Conservation (phyloP, 805 yeast species). For the Metschnikowia shivogae region DNA sequence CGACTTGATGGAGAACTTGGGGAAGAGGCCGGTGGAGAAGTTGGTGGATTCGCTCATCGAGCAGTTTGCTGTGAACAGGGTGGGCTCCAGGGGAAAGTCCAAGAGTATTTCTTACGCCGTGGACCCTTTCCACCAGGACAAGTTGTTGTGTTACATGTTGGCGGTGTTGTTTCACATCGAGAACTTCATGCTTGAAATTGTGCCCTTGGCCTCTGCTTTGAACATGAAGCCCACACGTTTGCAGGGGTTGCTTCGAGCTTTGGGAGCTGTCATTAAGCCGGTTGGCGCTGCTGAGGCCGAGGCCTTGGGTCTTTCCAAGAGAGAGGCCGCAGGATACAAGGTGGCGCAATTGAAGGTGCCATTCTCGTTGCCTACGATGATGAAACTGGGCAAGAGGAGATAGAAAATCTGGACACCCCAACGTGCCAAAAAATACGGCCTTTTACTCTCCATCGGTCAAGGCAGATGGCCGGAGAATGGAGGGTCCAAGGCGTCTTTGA, state of each 20-base stretch:
- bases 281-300: slow-evolving; percentile 73
- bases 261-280: slow-evolving; percentile 77
- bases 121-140: slow-evolving; percentile 88
- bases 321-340: slow-evolving; percentile 60
- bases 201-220: slow-evolving; percentile 81
- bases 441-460: slow-evolving; percentile 36
- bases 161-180: slow-evolving; percentile 72
- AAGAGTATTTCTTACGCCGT: slow-evolving; percentile 72
- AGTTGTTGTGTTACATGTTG: slow-evolving; percentile 72
- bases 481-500: slow-evolving; percentile 41
- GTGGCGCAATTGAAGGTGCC: slow-evolving; percentile 86
- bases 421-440: slow-evolving; percentile 47
- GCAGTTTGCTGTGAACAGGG: slow-evolving; percentile 63
- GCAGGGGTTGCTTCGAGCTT: slow-evolving; percentile 62
- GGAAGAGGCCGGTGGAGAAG: slow-evolving; percentile 64
- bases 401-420: too few species aligned
- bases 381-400: slow-evolving; percentile 53
- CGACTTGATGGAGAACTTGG: slow-evolving; percentile 54
- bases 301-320: slow-evolving; percentile 62
- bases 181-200: slow-evolving; percentile 66
- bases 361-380: slow-evolving; percentile 79
- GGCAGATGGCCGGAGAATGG: slow-evolving; percentile 53
- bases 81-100: slow-evolving; percentile 52
- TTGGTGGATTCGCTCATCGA: slow-evolving; percentile 68
- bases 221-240: slow-evolving; percentile 74